Percentiles rank a stretch among this genome's conserved stretches.
phyloP scores from a whole-genome alignment of 1,139 yeast genomes.

The Pichia sp. region DNA sequence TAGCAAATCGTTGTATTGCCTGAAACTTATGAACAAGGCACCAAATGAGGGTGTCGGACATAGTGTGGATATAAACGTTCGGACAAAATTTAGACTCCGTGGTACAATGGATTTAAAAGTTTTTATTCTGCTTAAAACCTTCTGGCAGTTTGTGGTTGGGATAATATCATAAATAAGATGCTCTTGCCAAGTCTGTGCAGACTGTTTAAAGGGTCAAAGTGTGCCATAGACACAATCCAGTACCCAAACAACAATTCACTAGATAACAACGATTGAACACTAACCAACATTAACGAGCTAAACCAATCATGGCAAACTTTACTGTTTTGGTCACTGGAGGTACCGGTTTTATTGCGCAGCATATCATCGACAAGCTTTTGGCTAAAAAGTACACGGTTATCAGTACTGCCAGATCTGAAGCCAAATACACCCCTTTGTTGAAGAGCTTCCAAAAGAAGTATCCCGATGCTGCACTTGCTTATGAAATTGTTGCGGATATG shows the following conservation, averaged over 20 bases:
- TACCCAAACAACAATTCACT: background rate
- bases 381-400: conserved; percentile 31
- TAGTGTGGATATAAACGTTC: no score
- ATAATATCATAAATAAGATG: no score
- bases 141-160: no score
- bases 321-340: conserved; percentile 22
- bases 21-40: no score
- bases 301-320: background rate
- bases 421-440: conserved; percentile 29
- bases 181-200: no score
- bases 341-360: conserved; percentile 21
- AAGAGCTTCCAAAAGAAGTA: conserved; percentile 28
- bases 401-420: conserved; percentile 36
- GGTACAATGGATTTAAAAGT: no score
- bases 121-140: no score
- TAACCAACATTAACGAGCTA: background rate
- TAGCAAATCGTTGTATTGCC: no score
- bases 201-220: no score
- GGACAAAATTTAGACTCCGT: no score
- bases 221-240: no score
- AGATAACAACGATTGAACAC: background rate
- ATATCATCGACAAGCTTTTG: conserved; percentile 30
- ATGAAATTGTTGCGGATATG: conserved; percentile 36
- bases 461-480: conserved; percentile 28
- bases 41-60: no score